A percentile compares a stretch with the other conserved stretches of the same genome.
Conservation (phyloP, 179 eudicot genomes). For the Silene coronaria region DNA sequence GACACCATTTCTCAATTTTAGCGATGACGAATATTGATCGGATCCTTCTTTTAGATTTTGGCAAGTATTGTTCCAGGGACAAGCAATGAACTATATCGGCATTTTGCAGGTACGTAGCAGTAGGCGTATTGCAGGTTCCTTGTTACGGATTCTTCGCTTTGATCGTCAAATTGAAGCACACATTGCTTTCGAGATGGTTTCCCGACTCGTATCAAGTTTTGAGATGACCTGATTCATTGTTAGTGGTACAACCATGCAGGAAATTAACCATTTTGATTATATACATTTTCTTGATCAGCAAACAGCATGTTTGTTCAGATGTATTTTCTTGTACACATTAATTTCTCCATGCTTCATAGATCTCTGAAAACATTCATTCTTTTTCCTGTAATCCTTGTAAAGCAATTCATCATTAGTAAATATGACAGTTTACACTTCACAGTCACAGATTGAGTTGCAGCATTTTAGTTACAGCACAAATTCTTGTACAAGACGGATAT, state of each 20-base stretch:
- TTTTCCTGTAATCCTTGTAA: neutral
- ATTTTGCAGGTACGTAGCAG: slow-evolving; percentile 55
- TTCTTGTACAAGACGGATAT: too few relatives aligned
- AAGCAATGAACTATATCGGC: neutral
- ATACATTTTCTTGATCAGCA: too few relatives aligned
- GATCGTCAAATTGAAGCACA: slow-evolving; percentile 48
- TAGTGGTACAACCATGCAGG: neutral
- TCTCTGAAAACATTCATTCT: slow-evolving; percentile 8
- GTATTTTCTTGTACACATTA: too few relatives aligned
- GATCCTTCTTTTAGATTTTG: neutral
- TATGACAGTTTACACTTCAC: too few relatives aligned
- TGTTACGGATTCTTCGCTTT: slow-evolving; percentile 56
- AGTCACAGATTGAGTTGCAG: too few relatives aligned
- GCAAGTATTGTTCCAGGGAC: neutral
- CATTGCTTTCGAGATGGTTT: slow-evolving; percentile 40
- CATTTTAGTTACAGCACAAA: too few relatives aligned
- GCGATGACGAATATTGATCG: neutral
- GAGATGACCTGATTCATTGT: slow-evolving; percentile 22
- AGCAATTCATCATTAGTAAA: neutral
- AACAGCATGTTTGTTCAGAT: too few relatives aligned
- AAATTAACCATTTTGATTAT: too few relatives aligned
- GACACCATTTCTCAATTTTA: neutral
- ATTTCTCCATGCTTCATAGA: slow-evolving; percentile 9
- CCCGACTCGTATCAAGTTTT: slow-evolving; percentile 29
- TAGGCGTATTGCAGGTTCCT: slow-evolving; percentile 69